Evolutionary conservation across 352 stramenopile species (phyloP).

Genomic region (Pythium rhizo-oryzae): DNA sequence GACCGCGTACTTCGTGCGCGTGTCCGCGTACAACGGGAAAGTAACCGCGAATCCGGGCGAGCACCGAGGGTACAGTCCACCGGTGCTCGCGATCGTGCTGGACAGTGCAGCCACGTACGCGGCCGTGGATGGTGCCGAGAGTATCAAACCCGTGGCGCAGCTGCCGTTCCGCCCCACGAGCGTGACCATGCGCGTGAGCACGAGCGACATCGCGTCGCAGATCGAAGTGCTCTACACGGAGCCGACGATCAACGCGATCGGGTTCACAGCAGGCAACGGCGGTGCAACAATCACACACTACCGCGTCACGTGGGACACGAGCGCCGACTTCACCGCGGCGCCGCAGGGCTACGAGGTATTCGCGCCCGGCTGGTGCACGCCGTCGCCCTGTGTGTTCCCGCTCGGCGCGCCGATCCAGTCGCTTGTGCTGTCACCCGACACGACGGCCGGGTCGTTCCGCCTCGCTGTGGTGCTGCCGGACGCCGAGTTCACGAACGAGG

Average conservation of each 20-base stretch:
- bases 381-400: constrained; percentile 77
- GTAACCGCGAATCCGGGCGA: constrained; percentile 13
- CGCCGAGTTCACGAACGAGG: constrained; percentile 33
- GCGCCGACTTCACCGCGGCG: constrained; percentile 39
- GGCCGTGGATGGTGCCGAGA: constrained; percentile 28
- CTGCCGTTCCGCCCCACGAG: constrained; percentile 67
- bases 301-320: constrained; percentile 60
- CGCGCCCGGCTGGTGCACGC: constrained; percentile 31
- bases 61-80: constrained; percentile 61
- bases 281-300: constrained; percentile 66
- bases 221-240: constrained; percentile 77
- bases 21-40: constrained; percentile 90
- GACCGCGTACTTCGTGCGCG: constrained; percentile 86
- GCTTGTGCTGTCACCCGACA: constrained; percentile 72
- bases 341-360: constrained; percentile 55
- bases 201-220: constrained; percentile 67
- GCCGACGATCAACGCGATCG: constrained; percentile 69
- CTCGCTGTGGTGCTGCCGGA: constrained; percentile 41
- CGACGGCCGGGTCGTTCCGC: constrained; percentile 70
- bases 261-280: constrained; percentile 58
- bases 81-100: constrained; percentile 57
- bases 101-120: constrained; percentile 22
- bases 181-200: constrained; percentile 80
- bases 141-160: constrained; percentile 51
- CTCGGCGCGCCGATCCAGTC: constrained; percentile 93